Conservation (phyloP, 2,329 filamentous ascomycete genomes). For the Sporothrix curviconia region DNA sequence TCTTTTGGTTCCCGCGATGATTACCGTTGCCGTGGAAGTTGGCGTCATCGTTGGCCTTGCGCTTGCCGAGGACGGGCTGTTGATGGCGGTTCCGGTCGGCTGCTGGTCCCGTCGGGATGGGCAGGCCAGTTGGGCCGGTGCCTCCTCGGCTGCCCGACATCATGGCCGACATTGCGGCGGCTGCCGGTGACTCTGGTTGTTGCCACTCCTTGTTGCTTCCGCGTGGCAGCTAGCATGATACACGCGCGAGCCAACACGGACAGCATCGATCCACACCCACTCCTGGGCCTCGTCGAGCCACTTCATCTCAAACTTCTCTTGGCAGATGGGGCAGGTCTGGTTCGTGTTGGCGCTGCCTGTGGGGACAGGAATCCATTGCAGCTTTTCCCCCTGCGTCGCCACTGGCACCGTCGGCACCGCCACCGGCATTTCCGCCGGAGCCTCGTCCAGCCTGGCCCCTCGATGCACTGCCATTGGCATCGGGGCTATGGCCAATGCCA, state of each 20-base stretch:
- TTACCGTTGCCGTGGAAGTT: conserved; percentile 2
- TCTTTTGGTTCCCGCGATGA: neutral
- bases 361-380: conserved; percentile 75
- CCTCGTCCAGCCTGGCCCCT: conserved; percentile 13
- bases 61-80: conserved; percentile 13
- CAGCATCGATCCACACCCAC: conserved; percentile 92
- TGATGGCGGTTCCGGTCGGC: conserved; percentile 8
- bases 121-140: neutral
- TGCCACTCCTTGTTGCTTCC: conserved; percentile 66
- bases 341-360: conserved; percentile 69
- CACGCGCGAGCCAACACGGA: conserved; percentile 68
- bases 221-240: conserved; percentile 87
- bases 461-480: conserved; percentile 18
- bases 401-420: conserved; percentile 34
- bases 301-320: conserved; percentile 86
- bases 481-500: conserved; percentile 31
- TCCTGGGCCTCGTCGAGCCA: conserved; percentile 93
- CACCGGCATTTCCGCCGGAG: conserved; percentile 22
- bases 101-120: conserved; percentile 12
- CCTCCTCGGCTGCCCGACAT: neutral
- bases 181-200: conserved; percentile 22
- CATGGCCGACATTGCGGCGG: conserved; percentile 15
- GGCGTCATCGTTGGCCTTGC: conserved; percentile 5
- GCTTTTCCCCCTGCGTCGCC: conserved; percentile 48
- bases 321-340: conserved; percentile 84